Percentiles rank a stretch among this genome's conserved stretches.
Conservation (phyloP, 805 yeast genomes). For the Yueomyces sp. region DNA sequence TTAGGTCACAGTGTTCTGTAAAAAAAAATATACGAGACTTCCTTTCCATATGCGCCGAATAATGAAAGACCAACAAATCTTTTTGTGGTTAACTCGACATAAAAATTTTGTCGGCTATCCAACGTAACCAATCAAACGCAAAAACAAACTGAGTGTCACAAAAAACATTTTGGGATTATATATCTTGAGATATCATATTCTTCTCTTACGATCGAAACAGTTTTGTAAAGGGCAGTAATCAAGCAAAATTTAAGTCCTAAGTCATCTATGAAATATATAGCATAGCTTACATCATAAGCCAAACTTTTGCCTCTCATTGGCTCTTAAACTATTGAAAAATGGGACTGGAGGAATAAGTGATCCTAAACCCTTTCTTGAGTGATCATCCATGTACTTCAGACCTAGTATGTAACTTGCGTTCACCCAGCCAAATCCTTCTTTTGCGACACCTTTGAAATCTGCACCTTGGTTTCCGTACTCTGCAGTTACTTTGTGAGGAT, state of each 20-base stretch:
- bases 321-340: slow-evolving; percentile 38
- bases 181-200: too few species aligned
- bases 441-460: slow-evolving; percentile 83
- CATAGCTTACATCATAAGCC: slow-evolving; percentile 9
- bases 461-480: slow-evolving; percentile 96
- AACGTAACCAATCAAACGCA: too few species aligned
- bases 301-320: slow-evolving; percentile 28
- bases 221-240: too few species aligned
- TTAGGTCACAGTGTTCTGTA: too few species aligned
- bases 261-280: background rate
- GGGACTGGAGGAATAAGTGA: slow-evolving; percentile 61
- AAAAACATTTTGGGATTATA: too few species aligned
- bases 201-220: too few species aligned
- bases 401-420: slow-evolving; percentile 77
- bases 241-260: background rate
- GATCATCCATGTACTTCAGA: slow-evolving; percentile 46
- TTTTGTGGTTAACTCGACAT: too few species aligned
- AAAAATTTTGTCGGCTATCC: too few species aligned
- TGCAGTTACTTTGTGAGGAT: slow-evolving; percentile 86
- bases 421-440: slow-evolving; percentile 98
- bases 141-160: too few species aligned
- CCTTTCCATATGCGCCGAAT: too few species aligned
- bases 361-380: slow-evolving; percentile 67
- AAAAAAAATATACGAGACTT: too few species aligned
- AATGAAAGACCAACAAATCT: too few species aligned